Percentiles rank a stretch among this genome's conserved stretches.
These are phyloP conservation scores for Geotrichum klebahnii DNA, from an alignment of 1,139 yeast genomes.

Conservation along the genomic window DNA sequence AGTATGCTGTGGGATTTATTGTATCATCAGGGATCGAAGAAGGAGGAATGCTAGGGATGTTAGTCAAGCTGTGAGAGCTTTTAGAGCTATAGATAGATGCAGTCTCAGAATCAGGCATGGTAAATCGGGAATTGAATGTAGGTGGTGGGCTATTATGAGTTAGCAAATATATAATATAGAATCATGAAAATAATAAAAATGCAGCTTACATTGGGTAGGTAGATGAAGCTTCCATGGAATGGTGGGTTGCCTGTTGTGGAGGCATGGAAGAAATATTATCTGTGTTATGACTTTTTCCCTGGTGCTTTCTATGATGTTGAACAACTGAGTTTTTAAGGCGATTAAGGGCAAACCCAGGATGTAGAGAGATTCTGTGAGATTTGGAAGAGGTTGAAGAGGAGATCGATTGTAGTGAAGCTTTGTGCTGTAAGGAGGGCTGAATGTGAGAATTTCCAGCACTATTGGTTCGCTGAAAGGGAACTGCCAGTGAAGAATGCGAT, in stretches of 20 bases:
- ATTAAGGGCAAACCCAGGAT: neutral
- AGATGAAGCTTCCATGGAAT: neutral
- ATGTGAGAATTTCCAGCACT: neutral
- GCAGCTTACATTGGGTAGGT: slow-evolving; percentile 5
- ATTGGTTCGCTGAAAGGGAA: slow-evolving; percentile 9
- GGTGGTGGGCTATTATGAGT: slow-evolving; percentile 1
- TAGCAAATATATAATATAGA: neutral
- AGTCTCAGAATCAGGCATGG: slow-evolving; percentile 1
- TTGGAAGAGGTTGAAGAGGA: neutral
- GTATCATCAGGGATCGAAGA: neutral
- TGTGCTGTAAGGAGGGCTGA: neutral
- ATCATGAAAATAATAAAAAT: neutral
- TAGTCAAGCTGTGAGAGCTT: slow-evolving; percentile 1
- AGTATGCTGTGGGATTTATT: too few species aligned
- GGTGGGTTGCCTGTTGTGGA: neutral
- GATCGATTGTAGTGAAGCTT: neutral
- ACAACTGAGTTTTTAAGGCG: slow-evolving; percentile 16
- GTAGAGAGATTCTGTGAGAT: neutral
- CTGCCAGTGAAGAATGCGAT: slow-evolving; percentile 9
- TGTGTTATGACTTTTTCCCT: neutral
- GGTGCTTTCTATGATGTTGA: slow-evolving; percentile 9
- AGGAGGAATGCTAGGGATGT: neutral
- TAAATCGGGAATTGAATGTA: slow-evolving; percentile 10
- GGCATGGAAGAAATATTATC: slow-evolving; percentile 1
- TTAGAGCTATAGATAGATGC: slow-evolving; percentile 10